Evolutionary conservation across 495 filamentous ascomycete genomes (phyloP), one percentile per base, ranked within the genome.

Genomic region (Ascobolus immersus): DNA sequence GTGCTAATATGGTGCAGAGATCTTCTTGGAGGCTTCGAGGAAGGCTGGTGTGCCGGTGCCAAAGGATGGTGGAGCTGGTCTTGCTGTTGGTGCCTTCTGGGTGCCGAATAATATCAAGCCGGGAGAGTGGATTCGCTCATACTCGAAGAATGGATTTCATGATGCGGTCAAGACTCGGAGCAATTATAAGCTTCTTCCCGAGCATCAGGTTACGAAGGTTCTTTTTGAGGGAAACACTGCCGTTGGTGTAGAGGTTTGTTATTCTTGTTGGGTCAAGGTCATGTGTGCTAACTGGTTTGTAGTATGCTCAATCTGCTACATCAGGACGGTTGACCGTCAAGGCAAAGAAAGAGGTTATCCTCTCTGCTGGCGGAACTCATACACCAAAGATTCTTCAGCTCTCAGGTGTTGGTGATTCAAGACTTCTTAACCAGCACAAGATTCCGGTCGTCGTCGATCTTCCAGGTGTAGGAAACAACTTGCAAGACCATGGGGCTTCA

Each of bases 381-480:
- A 55, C 53, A 32, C 56, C 56, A 0, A 44, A 53, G 22, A 36
- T 59, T 5, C 39, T 59, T 6, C 42, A 56, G 7, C n/a, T n/a
- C n/a, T n/a, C n/a, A n/a, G 61, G 61, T 1, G 46, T 65, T 28
- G 64, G 64, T n/a, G n/a, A n/a, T n/a, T n/a, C n/a, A n/a, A n/a
- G n/a, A n/a, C n/a, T n/a, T n/a, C n/a, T n/a, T n/a, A n/a, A n/a
- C n/a, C n/a, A n/a, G n/a, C n/a, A n/a, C n/a, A n/a, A n/a, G n/a
- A n/a, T n/a, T n/a, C 26, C 43, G 5, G 15, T 54, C 1, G 41
- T 55, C 4, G 47, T 50, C 5, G 42, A 57, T 28, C 39, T 61
- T 1, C 58, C 61, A 0, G 61, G 60, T 8, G 63, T 67, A 4
- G 63, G 63, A 4, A 27, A 49, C 6, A 44, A 57, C 23, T 64